Evolutionary conservation across 2,329 filamentous ascomycete species (phyloP), one percentile per base, ranked within the genome.

Genomic region (Fusarium buxicola): DNA sequence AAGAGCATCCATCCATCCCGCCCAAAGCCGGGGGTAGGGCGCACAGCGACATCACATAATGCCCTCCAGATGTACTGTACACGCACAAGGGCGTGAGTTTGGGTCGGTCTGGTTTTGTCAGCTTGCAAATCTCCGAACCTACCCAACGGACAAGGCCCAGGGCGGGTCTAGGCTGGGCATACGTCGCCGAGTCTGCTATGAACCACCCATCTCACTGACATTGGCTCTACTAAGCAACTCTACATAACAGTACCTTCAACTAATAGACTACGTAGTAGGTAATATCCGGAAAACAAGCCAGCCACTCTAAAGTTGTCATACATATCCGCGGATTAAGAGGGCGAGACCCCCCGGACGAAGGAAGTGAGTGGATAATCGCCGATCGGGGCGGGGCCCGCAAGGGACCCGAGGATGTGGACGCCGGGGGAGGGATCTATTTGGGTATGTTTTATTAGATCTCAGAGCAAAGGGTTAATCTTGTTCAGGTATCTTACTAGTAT

Each of bases 91-190:
- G 61, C 61, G 61, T 65, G 53, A 25, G 30, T 40, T 36, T 65
- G 53, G 30, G 30, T 40, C 32, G 27, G 47, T 39, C 36, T 32
- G 28, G 36, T 69, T 64, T 61, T 65, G 68, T 69, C 68, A 69
- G 70, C 68, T 63, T 70, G 63, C 60, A 69, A 70, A 70, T 68
- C 63, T 70, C 57, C 63, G 56, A 65, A 48, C 46, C 41, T 31
- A 41, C 32, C 46, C n/a, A 38, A 40, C 36, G 16, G 36, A 15
- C 30, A n/a, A 47, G 31, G 30, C 32, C 21, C 21, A 25, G 8
- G 8, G 34, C 40, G 38, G 47, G 24, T 45, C 40, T 53, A 58
- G 34, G 31, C 30, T 40, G 41, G 44, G 30, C 45, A 43, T 36
- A 27, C 21, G 52, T 57, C 21, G 21, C 55, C 35, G 51, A 34